phyloP scores from a whole-genome alignment of 805 yeast genomes.

The Saccharomycopsis malanga region DNA sequence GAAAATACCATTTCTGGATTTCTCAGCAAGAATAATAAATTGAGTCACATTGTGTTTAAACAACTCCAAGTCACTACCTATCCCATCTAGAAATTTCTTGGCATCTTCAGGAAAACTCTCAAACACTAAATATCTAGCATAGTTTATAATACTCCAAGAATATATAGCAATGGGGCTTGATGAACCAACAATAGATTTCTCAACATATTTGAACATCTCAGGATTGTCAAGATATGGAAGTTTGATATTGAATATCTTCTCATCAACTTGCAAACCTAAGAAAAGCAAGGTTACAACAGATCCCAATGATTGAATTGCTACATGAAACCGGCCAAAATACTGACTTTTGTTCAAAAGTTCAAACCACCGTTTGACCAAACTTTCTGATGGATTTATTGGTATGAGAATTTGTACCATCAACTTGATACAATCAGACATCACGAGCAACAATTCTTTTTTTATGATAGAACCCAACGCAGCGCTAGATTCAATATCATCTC shows the following conservation, averaged over 20 bases:
- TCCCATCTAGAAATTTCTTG: slow-evolving; percentile 5
- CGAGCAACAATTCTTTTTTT: slow-evolving; percentile 30
- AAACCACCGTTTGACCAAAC: slow-evolving; percentile 49
- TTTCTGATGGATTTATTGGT: slow-evolving; percentile 31
- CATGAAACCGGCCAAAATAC: slow-evolving; percentile 24
- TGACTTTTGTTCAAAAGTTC: slow-evolving; percentile 34
- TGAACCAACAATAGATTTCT: slow-evolving; percentile 28
- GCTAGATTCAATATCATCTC: background rate
- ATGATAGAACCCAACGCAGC: slow-evolving; percentile 1
- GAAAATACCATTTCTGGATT: slow-evolving; percentile 15
- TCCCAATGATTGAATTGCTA: slow-evolving; percentile 20
- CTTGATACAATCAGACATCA: slow-evolving; percentile 32
- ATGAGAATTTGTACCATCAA: slow-evolving; percentile 35
- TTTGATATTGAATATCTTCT: slow-evolving; percentile 34
- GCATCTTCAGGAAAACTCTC: slow-evolving; percentile 32
- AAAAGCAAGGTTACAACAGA: slow-evolving; percentile 44
- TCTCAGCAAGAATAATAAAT: slow-evolving; percentile 15
- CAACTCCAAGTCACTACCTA: slow-evolving; percentile 1
- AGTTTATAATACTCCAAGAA: slow-evolving; percentile 59
- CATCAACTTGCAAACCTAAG: slow-evolving; percentile 49
- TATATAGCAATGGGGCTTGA: slow-evolving; percentile 47
- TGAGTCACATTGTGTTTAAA: slow-evolving; percentile 17
- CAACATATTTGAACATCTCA: slow-evolving; percentile 35
- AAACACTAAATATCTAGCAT: slow-evolving; percentile 42
- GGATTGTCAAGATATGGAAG: slow-evolving; percentile 37